phyloP scores from a whole-genome alignment of 805 yeast species.

The Candida awuae region DNA sequence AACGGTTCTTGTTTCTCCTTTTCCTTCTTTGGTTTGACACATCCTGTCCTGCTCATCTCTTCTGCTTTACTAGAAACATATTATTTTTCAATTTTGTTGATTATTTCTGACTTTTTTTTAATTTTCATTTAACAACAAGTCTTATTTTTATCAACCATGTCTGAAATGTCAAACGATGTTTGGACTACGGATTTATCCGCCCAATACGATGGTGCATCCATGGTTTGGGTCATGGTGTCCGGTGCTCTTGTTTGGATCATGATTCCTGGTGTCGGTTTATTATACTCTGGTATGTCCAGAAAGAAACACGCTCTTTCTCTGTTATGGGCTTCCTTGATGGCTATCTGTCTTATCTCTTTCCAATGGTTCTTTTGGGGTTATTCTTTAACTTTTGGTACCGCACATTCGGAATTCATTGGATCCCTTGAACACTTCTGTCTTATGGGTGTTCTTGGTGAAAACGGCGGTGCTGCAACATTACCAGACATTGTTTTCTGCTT shows the following conservation, averaged over 20 bases:
- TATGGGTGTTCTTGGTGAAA: conserved; percentile 75
- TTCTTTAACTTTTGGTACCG: conserved; percentile 64
- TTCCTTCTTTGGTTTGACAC: too few relatives aligned
- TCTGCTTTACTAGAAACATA: too few relatives aligned
- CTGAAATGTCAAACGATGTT: conserved; percentile 9
- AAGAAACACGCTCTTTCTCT: conserved; percentile 93
- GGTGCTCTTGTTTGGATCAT: conserved; percentile 85
- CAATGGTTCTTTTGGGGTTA: conserved; percentile 99
- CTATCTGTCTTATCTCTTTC: conserved; percentile 72
- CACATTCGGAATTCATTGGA: conserved; percentile 62
- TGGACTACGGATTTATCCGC: conserved; percentile 57
- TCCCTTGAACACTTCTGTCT: conserved; percentile 73
- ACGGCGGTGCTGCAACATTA: conserved; percentile 55
- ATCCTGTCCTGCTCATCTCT: too few relatives aligned
- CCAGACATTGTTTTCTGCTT: conserved; percentile 88
- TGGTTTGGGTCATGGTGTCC: conserved; percentile 80
- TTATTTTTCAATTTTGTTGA: neutral
- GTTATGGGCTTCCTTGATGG: conserved; percentile 91
- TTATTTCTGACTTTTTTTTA: neutral
- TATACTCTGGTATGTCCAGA: conserved; percentile 89
- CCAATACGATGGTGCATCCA: conserved; percentile 64
- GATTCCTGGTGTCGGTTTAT: conserved; percentile 92
- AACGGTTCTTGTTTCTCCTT: too few relatives aligned
- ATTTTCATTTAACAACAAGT: neutral
- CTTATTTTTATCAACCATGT: neutral